A percentile compares a stretch with the other conserved stretches of the same genome.
phyloP scores from a whole-genome alignment of 352 stramenopile species.

The Phytophthora lateralis region DNA sequence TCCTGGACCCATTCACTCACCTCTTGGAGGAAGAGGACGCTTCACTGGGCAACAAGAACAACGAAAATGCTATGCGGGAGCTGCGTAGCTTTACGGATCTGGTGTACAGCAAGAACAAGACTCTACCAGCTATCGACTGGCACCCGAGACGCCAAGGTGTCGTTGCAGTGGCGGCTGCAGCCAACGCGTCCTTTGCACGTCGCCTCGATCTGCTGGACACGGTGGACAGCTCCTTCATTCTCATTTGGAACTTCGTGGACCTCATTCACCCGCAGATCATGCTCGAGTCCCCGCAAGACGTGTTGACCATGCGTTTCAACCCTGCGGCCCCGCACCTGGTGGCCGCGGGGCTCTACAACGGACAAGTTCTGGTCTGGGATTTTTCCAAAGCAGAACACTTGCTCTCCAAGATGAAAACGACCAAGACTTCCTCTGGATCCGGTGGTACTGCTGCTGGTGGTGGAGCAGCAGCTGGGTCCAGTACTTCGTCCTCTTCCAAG shows the following conservation, averaged over 20 bases:
- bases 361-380: slow-evolving; percentile 93
- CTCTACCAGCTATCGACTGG: slow-evolving; percentile 90
- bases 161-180: slow-evolving; percentile 84
- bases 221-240: slow-evolving; percentile 88
- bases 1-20: slow-evolving; percentile 77
- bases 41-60: slow-evolving; percentile 65
- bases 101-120: slow-evolving; percentile 95
- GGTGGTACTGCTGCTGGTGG: neutral
- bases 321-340: slow-evolving; percentile 85
- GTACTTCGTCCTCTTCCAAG: slow-evolving; percentile 23
- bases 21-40: slow-evolving; percentile 72
- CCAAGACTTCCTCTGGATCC: slow-evolving; percentile 36
- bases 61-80: slow-evolving; percentile 92
- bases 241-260: slow-evolving; percentile 95
- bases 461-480: slow-evolving; percentile 11
- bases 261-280: slow-evolving; percentile 94
- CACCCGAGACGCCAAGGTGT: slow-evolving; percentile 89
- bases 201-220: slow-evolving; percentile 79
- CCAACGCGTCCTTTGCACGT: slow-evolving; percentile 81
- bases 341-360: slow-evolving; percentile 81
- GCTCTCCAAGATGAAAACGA: slow-evolving; percentile 59
- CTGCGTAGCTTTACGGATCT: slow-evolving; percentile 93
- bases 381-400: slow-evolving; percentile 78
- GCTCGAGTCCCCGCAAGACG: slow-evolving; percentile 91
- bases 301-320: slow-evolving; percentile 91